Evolutionary conservation across 2,329 filamentous ascomycete species (phyloP).

Genomic region (Calonectria honghensis): DNA sequence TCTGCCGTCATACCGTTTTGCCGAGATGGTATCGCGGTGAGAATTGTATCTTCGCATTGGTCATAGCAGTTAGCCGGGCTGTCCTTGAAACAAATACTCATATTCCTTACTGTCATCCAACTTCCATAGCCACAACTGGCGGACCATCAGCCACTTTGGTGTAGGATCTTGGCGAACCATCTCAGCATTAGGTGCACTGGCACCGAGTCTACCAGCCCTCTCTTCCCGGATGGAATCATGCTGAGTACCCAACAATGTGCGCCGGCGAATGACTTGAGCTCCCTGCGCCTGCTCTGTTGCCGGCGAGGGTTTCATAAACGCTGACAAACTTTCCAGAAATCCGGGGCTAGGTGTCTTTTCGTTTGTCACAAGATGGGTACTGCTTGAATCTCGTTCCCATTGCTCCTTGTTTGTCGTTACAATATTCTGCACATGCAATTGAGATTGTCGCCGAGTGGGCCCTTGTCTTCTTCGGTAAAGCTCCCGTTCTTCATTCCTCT

Average conservation of each 20-base stretch:
- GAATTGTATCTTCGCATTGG: conserved; percentile 37
- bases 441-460: neutral
- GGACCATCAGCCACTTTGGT: conserved; percentile 41
- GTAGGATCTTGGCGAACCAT: conserved; percentile 29
- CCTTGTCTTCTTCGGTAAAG: neutral
- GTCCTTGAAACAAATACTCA: neutral
- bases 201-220: neutral
- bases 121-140: conserved; percentile 48
- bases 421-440: neutral
- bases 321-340: neutral
- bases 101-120: conserved; percentile 45
- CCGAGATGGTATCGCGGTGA: conserved; percentile 41
- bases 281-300: neutral
- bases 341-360: neutral
- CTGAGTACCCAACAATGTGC: neutral
- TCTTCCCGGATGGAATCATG: neutral
- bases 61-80: neutral
- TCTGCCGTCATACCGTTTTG: conserved; percentile 36
- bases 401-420: neutral
- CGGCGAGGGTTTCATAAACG: neutral
- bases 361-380: neutral
- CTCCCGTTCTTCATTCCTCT: neutral
- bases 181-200: neutral
- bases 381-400: neutral
- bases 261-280: neutral